Base-by-base conservation (phyloP, 805 yeast species). In the Saccharomycopsis oosterbeekiorum region DNA sequence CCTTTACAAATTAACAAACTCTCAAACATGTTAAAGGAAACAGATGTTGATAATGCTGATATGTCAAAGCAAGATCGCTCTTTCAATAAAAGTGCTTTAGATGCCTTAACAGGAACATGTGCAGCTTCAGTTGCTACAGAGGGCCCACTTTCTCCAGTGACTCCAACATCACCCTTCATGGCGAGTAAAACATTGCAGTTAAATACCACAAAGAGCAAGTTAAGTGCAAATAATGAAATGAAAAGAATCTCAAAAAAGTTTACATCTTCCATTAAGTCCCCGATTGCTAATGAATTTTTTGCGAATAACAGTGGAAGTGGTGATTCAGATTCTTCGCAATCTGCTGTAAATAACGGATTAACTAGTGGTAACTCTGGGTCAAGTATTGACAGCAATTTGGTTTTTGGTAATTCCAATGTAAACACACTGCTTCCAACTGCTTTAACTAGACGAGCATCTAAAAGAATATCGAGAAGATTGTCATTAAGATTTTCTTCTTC, bases 131-230 rank as follows among this genome's bases (percentile, higher is more conserved):
- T 14, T 24, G 51, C 51, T 43, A 4, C n/a, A 21, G 53, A 47
- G 2, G 53, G 53, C 26, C 61, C 63, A 21, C 59, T 61, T 10
- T 59, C 64, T 19, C 65, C 65, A 37, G 64, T 63, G n/a, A 63
- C 64, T 10, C 65, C 65, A n/a, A 24, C 56, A 29, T 63, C 65
- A 5, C 65, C 65, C 12, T 63, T 63, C 47, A 58, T 19, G 34
- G 36, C 37, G 19, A 11, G 56, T 14, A 21, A 34, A 29, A 21
- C 21, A n/a, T 24, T 47, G 5, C 14, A 47, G 34, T 47, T 47
- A 9, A 47, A 47, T 21, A 47, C 53, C 5, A 24, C 15, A 24
- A 24, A 47, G 34, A 37, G 43, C 9, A 51, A 51, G n/a, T 56
- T 57, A 17, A 42, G 61, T 15, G 51, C 40, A 37, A 57, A 47